phyloP scores from a whole-genome alignment of 768 basidiomycete genomes.

The Artomyces pyxidatus region DNA sequence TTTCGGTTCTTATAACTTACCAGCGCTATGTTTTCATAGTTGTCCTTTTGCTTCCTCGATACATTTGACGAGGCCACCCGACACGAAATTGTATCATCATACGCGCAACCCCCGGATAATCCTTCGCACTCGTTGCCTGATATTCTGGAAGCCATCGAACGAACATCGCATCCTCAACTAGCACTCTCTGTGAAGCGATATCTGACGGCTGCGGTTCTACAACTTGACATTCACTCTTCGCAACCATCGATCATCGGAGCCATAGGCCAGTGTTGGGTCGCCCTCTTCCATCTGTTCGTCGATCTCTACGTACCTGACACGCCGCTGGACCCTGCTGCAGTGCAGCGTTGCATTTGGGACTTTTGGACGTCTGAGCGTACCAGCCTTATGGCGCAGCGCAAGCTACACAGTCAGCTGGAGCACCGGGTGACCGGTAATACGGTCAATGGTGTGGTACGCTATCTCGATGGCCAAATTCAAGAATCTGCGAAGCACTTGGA shows the following conservation, averaged over 20 bases:
- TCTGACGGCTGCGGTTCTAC: neutral
- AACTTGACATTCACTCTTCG: neutral
- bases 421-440: slow-evolving; percentile 45
- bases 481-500: slow-evolving; percentile 23
- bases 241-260: neutral
- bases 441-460: slow-evolving; percentile 38
- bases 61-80: slow-evolving; percentile 11
- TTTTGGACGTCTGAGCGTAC: slow-evolving; percentile 37
- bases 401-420: slow-evolving; percentile 51
- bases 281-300: slow-evolving; percentile 49
- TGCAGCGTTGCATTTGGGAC: slow-evolving; percentile 37
- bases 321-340: slow-evolving; percentile 80
- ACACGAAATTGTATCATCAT: neutral
- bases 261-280: slow-evolving; percentile 50
- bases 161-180: slow-evolving; percentile 8
- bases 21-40: neutral
- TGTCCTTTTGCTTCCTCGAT: slow-evolving; percentile 7
- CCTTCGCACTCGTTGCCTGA: neutral
- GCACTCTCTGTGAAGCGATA: neutral
- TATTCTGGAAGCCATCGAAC: slow-evolving; percentile 4
- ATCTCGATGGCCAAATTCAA: slow-evolving; percentile 33
- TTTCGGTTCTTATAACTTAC: neutral
- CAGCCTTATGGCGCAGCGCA: slow-evolving; percentile 38
- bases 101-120: too few species aligned
- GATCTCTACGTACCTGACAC: slow-evolving; percentile 73